phyloP scores from a whole-genome alignment of 1,284 basidiomycete species.

The Leccinum pachyderme region DNA sequence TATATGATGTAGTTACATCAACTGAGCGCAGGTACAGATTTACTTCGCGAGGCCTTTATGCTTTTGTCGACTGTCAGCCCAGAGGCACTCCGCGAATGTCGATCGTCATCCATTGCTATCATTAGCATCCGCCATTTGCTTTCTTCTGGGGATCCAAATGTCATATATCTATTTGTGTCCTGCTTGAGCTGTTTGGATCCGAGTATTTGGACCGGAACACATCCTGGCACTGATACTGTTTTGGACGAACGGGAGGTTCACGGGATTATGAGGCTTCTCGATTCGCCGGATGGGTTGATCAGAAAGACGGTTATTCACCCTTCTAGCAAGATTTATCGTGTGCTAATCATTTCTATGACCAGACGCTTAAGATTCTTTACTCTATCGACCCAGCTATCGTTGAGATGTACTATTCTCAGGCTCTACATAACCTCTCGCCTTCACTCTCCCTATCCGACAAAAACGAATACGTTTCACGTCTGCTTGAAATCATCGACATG shows the following conservation, averaged over 20 bases:
- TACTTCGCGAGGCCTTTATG: conserved; percentile 52
- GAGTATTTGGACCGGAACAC: conserved; percentile 63
- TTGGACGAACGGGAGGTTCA: conserved; percentile 71
- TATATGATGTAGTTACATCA: not conserved
- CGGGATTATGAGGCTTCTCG: conserved; percentile 60
- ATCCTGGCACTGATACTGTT: conserved; percentile 44
- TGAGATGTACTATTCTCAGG: conserved; percentile 50
- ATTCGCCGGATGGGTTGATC: conserved; percentile 56
- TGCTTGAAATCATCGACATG: conserved; percentile 58
- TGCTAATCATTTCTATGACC: conserved; percentile 14
- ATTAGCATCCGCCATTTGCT: conserved; percentile 55
- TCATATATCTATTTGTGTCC: conserved; percentile 61
- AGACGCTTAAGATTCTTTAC: conserved; percentile 59
- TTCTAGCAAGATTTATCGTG: not conserved
- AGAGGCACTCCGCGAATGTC: conserved; percentile 31
- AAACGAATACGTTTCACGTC: conserved; percentile 40
- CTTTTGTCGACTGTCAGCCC: conserved; percentile 38
- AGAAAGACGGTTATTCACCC: conserved; percentile 50
- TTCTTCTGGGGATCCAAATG: conserved; percentile 53
- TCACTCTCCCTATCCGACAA: conserved; percentile 35
- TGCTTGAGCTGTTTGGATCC: conserved; percentile 60
- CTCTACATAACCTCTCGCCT: conserved; percentile 39
- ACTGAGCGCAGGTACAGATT: conserved; percentile 31
- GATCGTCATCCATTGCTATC: conserved; percentile 38
- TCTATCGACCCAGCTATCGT: conserved; percentile 57